phyloP scores from a whole-genome alignment of 2,329 filamentous ascomycete genomes.

The Xylariaceae sp. region DNA sequence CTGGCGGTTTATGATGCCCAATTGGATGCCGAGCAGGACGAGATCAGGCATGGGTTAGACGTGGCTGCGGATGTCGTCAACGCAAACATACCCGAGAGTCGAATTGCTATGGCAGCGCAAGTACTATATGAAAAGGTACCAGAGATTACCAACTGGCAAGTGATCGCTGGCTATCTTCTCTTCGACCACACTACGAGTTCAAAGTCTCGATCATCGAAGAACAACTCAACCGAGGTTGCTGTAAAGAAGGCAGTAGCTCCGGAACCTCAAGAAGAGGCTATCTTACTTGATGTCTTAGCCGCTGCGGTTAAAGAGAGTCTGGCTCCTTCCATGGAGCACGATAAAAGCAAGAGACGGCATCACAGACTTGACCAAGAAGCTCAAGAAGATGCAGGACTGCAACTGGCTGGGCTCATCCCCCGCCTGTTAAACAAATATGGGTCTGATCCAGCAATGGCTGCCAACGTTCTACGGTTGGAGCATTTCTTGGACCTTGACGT shows the following conservation, averaged over 20 bases:
- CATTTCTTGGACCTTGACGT: slow-evolving; percentile 85
- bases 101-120: slow-evolving; percentile 85
- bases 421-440: slow-evolving; percentile 91
- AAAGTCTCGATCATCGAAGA: slow-evolving; percentile 57
- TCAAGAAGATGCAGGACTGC: slow-evolving; percentile 78
- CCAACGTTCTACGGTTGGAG: slow-evolving; percentile 83
- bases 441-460: slow-evolving; percentile 83
- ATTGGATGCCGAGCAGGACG: slow-evolving; percentile 62
- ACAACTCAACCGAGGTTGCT: slow-evolving; percentile 63
- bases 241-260: slow-evolving; percentile 78
- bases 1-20: slow-evolving; percentile 81
- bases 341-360: slow-evolving; percentile 62
- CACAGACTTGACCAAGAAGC: slow-evolving; percentile 70
- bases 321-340: slow-evolving; percentile 68
- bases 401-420: slow-evolving; percentile 80
- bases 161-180: slow-evolving; percentile 85
- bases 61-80: slow-evolving; percentile 63
- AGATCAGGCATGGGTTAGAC: slow-evolving; percentile 53
- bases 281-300: slow-evolving; percentile 86
- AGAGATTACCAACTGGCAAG: slow-evolving; percentile 86
- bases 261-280: slow-evolving; percentile 76
- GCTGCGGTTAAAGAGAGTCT: slow-evolving; percentile 80
- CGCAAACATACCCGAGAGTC: slow-evolving; percentile 72
- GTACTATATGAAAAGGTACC: slow-evolving; percentile 82
- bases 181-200: slow-evolving; percentile 82